Base-by-base conservation (phyloP, 495 filamentous ascomycete genomes). In the Aspergillus conjunctus region DNA sequence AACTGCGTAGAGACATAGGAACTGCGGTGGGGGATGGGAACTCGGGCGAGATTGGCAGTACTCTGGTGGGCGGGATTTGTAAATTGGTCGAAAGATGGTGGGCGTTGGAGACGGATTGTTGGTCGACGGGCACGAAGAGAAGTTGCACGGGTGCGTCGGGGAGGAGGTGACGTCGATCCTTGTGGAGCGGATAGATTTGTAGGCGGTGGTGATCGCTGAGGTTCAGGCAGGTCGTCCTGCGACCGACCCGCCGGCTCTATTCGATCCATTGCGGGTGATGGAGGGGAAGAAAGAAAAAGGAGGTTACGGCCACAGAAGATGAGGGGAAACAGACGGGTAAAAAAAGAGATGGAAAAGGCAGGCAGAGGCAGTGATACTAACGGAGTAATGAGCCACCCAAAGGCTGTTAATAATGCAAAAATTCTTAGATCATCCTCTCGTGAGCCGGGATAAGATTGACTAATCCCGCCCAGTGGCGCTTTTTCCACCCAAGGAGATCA, bases 101-200 rank as follows among this genome's bases (percentile, higher is more conserved):
- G 62, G 34, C 77, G 77, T 26, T 68, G 66, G 12, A 79, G 58
- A 18, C 75, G 71, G 49, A 79, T 78, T 59, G 75, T 77, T 15
- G 77, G 75, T 21, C 75, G 71, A 31, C 74, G 75, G 4, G 71
- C 52, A 7, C 70, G 70, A 12, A 68, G 66, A 26, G 61, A 68
- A 7, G 52, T 52, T 56, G 57, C 61, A 44, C 50, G 68, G 31
- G 21, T 2, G 26, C 26, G 66, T 48, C 34, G 65, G 14, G 33
- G 44, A 14, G 30, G 22, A 12, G 57, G 60, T 59, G 65, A 63
- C 58, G 64, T 66, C 61, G 66, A 49, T 50, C 50, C 51, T 32
- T 48, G 58, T 41, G 32, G 63, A 37, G 48, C 17, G 32, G 54
- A 20, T 44, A n/a, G 14, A 5, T 55, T 48, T 12, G 59, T 26